Percentiles rank a stretch among this genome's conserved stretches.
Conservation (phyloP, 169 alveolate species). For the Plasmodium sp. region DNA sequence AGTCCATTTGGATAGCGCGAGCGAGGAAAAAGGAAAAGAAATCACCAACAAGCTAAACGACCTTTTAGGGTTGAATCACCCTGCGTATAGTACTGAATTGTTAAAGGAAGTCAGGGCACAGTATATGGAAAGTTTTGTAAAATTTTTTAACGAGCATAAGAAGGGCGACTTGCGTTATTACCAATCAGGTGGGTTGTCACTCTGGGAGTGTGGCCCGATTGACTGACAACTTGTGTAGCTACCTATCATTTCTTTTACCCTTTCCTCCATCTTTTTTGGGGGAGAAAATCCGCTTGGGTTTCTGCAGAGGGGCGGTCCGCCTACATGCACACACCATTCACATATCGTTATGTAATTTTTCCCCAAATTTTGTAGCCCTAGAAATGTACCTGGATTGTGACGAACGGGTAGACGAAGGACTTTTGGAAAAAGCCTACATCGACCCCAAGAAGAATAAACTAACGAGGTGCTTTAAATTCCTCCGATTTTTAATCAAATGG, state of each 20-base stretch:
- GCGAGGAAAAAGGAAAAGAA: conserved; percentile 17
- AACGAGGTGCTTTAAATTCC: conserved; percentile 64
- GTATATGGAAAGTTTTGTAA: conserved; percentile 28
- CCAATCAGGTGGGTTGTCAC: conserved; percentile 29
- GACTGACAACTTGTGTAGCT: background rate
- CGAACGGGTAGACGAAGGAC: conserved; percentile 26
- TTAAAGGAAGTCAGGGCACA: conserved; percentile 17
- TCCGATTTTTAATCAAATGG: conserved; percentile 37
- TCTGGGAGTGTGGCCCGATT: background rate
- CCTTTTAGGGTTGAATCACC: conserved; percentile 17
- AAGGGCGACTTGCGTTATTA: conserved; percentile 58
- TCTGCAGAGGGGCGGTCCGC: background rate
- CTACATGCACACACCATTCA: background rate
- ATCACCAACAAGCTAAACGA: conserved; percentile 18
- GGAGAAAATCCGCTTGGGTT: background rate
- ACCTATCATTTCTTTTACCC: background rate
- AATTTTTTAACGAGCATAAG: conserved; percentile 27
- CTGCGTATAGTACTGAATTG: background rate
- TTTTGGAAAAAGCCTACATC: conserved; percentile 7
- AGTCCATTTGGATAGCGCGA: conserved; percentile 9
- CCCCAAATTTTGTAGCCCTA: conserved; percentile 2
- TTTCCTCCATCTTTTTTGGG: background rate
- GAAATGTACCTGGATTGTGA: conserved; percentile 31
- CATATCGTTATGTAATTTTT: background rate
- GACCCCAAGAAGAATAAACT: conserved; percentile 52